Evolutionary conservation across 139 green algal species (phyloP).

Genomic region (Chlorella sp.): DNA sequence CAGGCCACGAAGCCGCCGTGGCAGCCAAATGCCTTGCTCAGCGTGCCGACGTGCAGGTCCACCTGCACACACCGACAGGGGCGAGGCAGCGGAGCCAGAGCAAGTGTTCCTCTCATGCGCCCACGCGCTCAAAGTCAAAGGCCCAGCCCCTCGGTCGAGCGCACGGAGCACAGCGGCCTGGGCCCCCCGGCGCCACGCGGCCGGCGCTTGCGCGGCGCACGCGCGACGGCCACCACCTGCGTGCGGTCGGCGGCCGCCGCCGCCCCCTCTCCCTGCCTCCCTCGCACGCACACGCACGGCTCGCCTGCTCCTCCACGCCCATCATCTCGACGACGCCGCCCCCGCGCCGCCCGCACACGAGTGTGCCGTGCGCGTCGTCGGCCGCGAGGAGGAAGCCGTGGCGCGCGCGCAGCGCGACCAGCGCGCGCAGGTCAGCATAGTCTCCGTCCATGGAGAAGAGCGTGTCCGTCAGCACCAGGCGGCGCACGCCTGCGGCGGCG

Average conservation of each 20-base stretch:
- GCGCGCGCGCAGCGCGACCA: constrained; percentile 63
- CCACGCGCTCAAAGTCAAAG: too few species aligned
- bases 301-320: constrained; percentile 43
- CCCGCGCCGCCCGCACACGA: constrained; percentile 81
- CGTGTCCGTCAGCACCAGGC: constrained; percentile 87
- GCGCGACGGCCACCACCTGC: too few species aligned
- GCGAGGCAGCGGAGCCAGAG: too few species aligned
- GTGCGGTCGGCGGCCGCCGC: too few species aligned
- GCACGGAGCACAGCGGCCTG: too few species aligned
- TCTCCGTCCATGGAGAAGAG: constrained; percentile 97
- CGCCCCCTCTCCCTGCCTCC: too few species aligned
- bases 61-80: too few species aligned
- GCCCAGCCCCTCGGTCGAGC: too few species aligned
- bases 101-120: too few species aligned
- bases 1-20: constrained; percentile 89
- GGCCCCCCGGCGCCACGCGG: too few species aligned
- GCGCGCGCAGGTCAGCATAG: constrained; percentile 79
- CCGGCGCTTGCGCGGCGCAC: too few species aligned
- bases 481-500: constrained; percentile 24
- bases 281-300: too few species aligned
- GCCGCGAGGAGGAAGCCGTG: constrained; percentile 87
- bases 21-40: constrained; percentile 91
- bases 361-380: constrained; percentile 96
- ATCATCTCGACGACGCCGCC: constrained; percentile 66
- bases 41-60: constrained; percentile 91